These are phyloP conservation scores for Blastocystis sp. DNA, from an alignment of 352 stramenopile genomes.

Conservation along the genomic window DNA sequence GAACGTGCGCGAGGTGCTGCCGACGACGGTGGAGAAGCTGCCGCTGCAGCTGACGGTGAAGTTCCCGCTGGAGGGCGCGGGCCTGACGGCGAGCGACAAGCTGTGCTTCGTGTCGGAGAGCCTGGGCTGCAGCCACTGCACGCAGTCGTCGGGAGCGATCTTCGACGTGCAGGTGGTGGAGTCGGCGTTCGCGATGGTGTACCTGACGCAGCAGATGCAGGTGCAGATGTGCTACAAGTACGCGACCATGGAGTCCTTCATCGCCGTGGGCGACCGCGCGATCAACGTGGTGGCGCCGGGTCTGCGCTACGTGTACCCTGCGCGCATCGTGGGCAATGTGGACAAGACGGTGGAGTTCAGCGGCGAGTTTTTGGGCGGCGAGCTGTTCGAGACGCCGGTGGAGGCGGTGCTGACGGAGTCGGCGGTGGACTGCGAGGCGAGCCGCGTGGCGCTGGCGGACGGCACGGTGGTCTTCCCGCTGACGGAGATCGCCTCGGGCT, in stretches of 20 bases:
- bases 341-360: slow-evolving; percentile 42
- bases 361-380: slow-evolving; percentile 51
- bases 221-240: slow-evolving; percentile 66
- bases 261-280: slow-evolving; percentile 6
- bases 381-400: slow-evolving; percentile 18
- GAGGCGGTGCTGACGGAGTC: slow-evolving; percentile 35
- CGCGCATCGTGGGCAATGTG: slow-evolving; percentile 64
- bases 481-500: not conserved
- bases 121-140: not conserved
- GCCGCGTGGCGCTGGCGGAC: slow-evolving; percentile 46
- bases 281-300: slow-evolving; percentile 36
- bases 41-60: slow-evolving; percentile 37
- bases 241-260: not conserved
- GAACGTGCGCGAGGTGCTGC: slow-evolving; percentile 48
- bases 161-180: slow-evolving; percentile 12
- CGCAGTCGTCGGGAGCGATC: not conserved
- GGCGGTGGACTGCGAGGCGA: slow-evolving; percentile 6
- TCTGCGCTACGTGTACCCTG: slow-evolving; percentile 41
- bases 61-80: slow-evolving; percentile 28
- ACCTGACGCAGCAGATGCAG: not conserved
- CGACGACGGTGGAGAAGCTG: slow-evolving; percentile 17
- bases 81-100: slow-evolving; percentile 40
- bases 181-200: slow-evolving; percentile 26
- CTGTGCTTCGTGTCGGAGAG: slow-evolving; percentile 36
- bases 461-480: slow-evolving; percentile 2